These are phyloP conservation scores for Hypoxylon sp. DNA, from an alignment of 2,329 filamentous ascomycete species.

Conservation along the genomic window DNA sequence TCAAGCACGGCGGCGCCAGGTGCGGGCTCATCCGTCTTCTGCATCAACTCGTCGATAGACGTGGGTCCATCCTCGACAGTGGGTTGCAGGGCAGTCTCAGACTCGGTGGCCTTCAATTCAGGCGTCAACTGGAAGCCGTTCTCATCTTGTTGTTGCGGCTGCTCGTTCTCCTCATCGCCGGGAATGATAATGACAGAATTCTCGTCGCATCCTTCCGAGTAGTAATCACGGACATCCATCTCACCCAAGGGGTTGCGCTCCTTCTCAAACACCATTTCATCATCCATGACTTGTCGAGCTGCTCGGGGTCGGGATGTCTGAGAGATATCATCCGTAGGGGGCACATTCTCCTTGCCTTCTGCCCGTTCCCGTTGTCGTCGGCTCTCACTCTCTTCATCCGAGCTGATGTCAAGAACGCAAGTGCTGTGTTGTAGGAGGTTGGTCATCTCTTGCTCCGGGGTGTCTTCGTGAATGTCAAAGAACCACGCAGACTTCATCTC, in stretches of 20 bases:
- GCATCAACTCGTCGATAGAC: slow-evolving; percentile 59
- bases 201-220: slow-evolving; percentile 75
- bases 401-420: slow-evolving; percentile 87
- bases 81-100: slow-evolving; percentile 52
- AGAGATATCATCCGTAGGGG: slow-evolving; percentile 76
- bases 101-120: slow-evolving; percentile 52
- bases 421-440: slow-evolving; percentile 95
- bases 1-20: slow-evolving; percentile 65
- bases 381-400: slow-evolving; percentile 81
- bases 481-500: slow-evolving; percentile 80
- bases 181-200: slow-evolving; percentile 73
- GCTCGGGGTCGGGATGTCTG: slow-evolving; percentile 64
- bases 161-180: slow-evolving; percentile 66
- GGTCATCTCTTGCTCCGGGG: slow-evolving; percentile 88
- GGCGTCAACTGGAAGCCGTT: slow-evolving; percentile 49
- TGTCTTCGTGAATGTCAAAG: slow-evolving; percentile 96
- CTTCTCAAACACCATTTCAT: slow-evolving; percentile 74
- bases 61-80: slow-evolving; percentile 44
- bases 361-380: slow-evolving; percentile 66
- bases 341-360: slow-evolving; percentile 91
- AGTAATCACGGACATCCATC: slow-evolving; percentile 77
- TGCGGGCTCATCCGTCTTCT: slow-evolving; percentile 55
- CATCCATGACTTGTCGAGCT: slow-evolving; percentile 55
- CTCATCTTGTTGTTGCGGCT: slow-evolving; percentile 38
- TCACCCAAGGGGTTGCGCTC: slow-evolving; percentile 76